Evolutionary conservation across 805 yeast species (phyloP).

Genomic region (Lipomyces spencermartinsiae): DNA sequence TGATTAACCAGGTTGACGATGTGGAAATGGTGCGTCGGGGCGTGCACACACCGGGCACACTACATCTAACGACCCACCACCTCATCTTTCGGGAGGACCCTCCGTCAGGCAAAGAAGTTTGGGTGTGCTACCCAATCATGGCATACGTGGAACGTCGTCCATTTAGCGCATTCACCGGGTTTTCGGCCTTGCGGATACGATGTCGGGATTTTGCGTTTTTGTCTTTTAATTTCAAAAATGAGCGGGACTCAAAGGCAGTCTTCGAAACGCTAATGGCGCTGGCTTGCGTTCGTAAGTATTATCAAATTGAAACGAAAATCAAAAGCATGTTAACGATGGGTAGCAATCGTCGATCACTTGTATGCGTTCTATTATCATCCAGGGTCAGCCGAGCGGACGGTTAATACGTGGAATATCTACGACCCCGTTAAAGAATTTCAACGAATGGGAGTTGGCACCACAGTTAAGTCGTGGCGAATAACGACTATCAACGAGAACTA

Average conservation of each 20-base stretch:
- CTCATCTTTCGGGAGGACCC: slow-evolving; percentile 58
- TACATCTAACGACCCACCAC: slow-evolving; percentile 79
- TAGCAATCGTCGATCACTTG: slow-evolving; percentile 57
- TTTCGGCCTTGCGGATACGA: slow-evolving; percentile 67
- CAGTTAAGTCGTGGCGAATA: slow-evolving; percentile 65
- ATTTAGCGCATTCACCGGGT: slow-evolving; percentile 39
- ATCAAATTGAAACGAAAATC: not conserved
- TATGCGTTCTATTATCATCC: slow-evolving; percentile 87
- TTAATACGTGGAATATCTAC: slow-evolving; percentile 77
- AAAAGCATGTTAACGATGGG: slow-evolving; percentile 11
- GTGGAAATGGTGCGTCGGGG: slow-evolving; percentile 68
- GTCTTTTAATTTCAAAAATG: slow-evolving; percentile 73
- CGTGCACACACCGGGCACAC: slow-evolving; percentile 58
- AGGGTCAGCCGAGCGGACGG: slow-evolving; percentile 66
- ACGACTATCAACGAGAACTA: slow-evolving; percentile 64
- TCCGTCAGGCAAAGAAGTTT: slow-evolving; percentile 63
- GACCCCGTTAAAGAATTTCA: slow-evolving; percentile 66
- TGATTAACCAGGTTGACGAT: slow-evolving; percentile 50
- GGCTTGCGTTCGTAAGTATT: slow-evolving; percentile 54
- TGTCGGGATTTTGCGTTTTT: slow-evolving; percentile 87
- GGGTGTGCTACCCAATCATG: slow-evolving; percentile 84
- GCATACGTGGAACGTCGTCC: slow-evolving; percentile 59
- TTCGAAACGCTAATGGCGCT: slow-evolving; percentile 72
- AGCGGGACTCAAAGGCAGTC: slow-evolving; percentile 67
- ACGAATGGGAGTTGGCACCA: slow-evolving; percentile 65